Percentiles rank a stretch among this genome's conserved stretches.
Evolutionary conservation across 2,329 filamentous ascomycete species (phyloP).

Genomic region (Lomentospora prolificans): DNA sequence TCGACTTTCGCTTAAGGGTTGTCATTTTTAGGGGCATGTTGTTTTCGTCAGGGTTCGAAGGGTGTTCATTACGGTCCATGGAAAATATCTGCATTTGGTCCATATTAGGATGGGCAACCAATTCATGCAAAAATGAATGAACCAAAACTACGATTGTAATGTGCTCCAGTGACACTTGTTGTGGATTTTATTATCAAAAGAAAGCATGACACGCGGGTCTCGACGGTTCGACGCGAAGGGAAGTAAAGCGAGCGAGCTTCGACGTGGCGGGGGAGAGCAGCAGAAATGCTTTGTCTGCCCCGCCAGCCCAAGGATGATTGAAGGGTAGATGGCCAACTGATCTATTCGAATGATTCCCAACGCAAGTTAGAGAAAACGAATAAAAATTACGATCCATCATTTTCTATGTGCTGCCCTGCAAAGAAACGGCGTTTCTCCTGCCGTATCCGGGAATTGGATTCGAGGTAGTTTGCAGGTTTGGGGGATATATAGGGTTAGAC

Average conservation of each 20-base stretch:
- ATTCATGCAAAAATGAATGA: constrained; percentile 10
- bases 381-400: neutral
- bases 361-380: neutral
- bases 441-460: no score
- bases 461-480: no score
- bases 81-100: constrained; percentile 47
- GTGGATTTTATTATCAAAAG: neutral
- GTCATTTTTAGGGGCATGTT: constrained; percentile 35
- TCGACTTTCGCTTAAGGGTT: constrained; percentile 89
- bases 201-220: neutral
- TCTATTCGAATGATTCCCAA: neutral
- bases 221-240: neutral
- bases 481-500: no score
- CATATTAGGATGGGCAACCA: constrained; percentile 12
- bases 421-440: neutral
- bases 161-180: constrained; percentile 5
- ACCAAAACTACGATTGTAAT: constrained; percentile 6
- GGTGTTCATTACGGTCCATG: constrained; percentile 54
- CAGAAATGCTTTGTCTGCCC: neutral
- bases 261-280: neutral
- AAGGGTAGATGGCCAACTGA: neutral
- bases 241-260: neutral
- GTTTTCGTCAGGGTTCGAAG: constrained; percentile 43
- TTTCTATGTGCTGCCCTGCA: neutral
- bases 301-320: neutral